Percentiles rank a stretch among this genome's conserved stretches.
phyloP scores from a whole-genome alignment of 1,139 yeast species.

The Suhomyces wounanorum region DNA sequence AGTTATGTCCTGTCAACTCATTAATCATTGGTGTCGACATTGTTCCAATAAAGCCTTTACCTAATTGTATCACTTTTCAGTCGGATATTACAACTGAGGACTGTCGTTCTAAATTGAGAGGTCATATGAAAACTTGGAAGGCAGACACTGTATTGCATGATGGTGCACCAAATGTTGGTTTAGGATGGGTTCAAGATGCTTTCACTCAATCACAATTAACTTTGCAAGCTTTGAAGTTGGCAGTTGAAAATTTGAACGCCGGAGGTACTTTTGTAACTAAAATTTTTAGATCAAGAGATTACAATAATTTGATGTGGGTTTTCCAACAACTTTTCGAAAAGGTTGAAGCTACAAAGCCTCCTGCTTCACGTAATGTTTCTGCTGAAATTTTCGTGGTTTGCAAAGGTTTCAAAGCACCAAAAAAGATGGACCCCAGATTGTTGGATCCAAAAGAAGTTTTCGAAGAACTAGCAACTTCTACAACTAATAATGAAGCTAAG shows the following conservation, averaged over 20 bases:
- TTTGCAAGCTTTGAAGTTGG: slow-evolving; percentile 86
- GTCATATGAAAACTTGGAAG: slow-evolving; percentile 98
- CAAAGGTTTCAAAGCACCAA: slow-evolving; percentile 94
- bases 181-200: slow-evolving; percentile 99
- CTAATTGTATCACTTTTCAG: slow-evolving; percentile 91
- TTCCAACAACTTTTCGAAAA: slow-evolving; percentile 93
- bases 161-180: slow-evolving; percentile 99
- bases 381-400: slow-evolving; percentile 99
- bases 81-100: slow-evolving; percentile 98
- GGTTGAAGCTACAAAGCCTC: slow-evolving; percentile 98
- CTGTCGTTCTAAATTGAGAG: slow-evolving; percentile 89
- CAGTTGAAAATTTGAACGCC: slow-evolving; percentile 87
- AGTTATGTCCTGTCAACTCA: slow-evolving; percentile 88
- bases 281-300: slow-evolving; percentile 95
- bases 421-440: slow-evolving; percentile 87
- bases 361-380: slow-evolving; percentile 97
- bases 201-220: slow-evolving; percentile 96
- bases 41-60: slow-evolving; percentile 93
- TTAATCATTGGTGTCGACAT: slow-evolving; percentile 96
- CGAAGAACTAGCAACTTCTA: slow-evolving; percentile 82
- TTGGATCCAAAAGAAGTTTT: slow-evolving; percentile 92
- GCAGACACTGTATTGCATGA: slow-evolving; percentile 98
- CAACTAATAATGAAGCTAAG: slow-evolving; percentile 84
- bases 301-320: slow-evolving; percentile 95
- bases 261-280: slow-evolving; percentile 98